Evolutionary conservation across 2,329 filamentous ascomycete genomes (phyloP).

Genomic region (Pseudogymnoascus sp.): DNA sequence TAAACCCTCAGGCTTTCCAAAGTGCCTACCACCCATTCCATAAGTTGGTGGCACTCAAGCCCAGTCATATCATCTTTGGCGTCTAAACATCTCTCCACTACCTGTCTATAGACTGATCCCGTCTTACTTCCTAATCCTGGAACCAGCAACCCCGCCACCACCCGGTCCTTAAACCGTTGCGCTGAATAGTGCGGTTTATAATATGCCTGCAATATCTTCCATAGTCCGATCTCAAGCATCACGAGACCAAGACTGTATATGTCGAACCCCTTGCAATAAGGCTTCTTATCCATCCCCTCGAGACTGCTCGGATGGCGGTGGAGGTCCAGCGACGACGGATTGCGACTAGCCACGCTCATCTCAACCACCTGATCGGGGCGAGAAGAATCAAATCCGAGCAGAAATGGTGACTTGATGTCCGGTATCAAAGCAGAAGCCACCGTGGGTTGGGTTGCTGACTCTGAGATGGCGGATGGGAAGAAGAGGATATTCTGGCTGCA

Average conservation of each 20-base stretch:
- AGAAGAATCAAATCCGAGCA: constrained; percentile 37
- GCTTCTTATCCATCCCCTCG: constrained; percentile 32
- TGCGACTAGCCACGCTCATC: constrained; percentile 34
- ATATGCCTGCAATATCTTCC: constrained; percentile 37
- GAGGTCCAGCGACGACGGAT: constrained; percentile 34
- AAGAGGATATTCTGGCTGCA: constrained; percentile 35
- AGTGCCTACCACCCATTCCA: constrained; percentile 37
- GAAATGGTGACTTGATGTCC: constrained; percentile 33
- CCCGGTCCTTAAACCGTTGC: constrained; percentile 37
- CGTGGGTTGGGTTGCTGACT: constrained; percentile 22
- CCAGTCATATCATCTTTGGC: constrained; percentile 33
- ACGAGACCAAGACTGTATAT: constrained; percentile 44
- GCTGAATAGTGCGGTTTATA: constrained; percentile 37
- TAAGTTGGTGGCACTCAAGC: constrained; percentile 33
- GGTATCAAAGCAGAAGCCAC: constrained; percentile 30
- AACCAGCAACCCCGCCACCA: constrained; percentile 36
- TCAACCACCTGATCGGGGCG: constrained; percentile 32
- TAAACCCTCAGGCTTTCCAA: constrained; percentile 33
- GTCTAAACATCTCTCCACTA: constrained; percentile 37
- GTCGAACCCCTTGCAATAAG: constrained; percentile 36
- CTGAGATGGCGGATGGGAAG: constrained; percentile 35
- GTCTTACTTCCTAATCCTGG: constrained; percentile 37
- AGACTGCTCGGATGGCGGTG: constrained; percentile 41
- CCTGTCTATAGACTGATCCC: constrained; percentile 34
- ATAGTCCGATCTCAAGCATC: constrained; percentile 45